Conservation (phyloP, 495 filamentous ascomycete species). For the Aspergillus biplanus region DNA sequence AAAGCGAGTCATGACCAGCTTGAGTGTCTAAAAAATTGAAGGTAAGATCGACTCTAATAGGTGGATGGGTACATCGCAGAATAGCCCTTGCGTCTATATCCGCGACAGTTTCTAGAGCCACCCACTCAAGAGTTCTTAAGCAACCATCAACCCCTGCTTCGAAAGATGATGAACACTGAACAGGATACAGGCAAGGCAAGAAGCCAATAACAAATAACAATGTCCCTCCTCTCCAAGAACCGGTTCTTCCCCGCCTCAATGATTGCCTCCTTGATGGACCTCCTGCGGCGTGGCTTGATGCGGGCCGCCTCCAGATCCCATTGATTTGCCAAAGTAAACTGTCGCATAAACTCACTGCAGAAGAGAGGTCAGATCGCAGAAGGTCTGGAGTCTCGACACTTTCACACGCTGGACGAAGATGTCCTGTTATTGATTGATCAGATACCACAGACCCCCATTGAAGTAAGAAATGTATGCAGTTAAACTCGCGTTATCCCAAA, state of each 20-base stretch:
- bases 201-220: constrained; percentile 10
- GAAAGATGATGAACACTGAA: no score
- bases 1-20: no score
- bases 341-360: background rate
- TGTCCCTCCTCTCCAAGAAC: constrained; percentile 68
- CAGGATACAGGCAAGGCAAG: no score
- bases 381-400: background rate
- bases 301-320: constrained; percentile 46
- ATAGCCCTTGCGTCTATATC: no score
- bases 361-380: constrained; percentile 13
- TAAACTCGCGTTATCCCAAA: constrained; percentile 12
- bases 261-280: constrained; percentile 89
- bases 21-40: no score
- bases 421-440: constrained; percentile 16
- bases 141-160: no score
- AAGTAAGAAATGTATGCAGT: background rate
- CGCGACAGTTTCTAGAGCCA: no score
- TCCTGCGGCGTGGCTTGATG: constrained; percentile 60
- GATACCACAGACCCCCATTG: constrained; percentile 2
- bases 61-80: no score
- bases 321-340: constrained; percentile 14
- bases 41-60: no score
- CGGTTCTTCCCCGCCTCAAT: constrained; percentile 69
- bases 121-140: no score
- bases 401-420: background rate